Base-by-base conservation (phyloP, 768 basidiomycete genomes). In the Xerocomus potaroensis region DNA sequence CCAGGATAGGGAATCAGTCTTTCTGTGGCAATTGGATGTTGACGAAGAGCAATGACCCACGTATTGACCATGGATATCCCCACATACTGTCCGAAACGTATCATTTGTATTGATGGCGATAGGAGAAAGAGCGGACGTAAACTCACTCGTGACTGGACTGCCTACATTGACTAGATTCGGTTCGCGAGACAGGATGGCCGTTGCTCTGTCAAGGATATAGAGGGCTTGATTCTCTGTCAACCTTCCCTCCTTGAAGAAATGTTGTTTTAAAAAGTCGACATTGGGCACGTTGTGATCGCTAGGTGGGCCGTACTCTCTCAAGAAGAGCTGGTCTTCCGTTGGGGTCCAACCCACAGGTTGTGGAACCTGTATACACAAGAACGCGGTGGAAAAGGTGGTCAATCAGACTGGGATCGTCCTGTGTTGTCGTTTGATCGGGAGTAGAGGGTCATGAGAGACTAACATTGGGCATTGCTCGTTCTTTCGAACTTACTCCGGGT, bases 21-120 rank as follows among this genome's bases (percentile, higher is more conserved):
- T 40, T 21, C 24, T 12, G 40, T 21, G 24, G 47, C 64, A 56
- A 68, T 61, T 54, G 90, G 89, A 68, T 85, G 91, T 11, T 88
- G 87, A 58, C 91, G 90, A 32, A 93, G 87, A 69, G 91, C 83
- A 18, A 54, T 33, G 65, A 63, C 72, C 64, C 58, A 94, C 93
- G 67, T 91, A 97, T 86, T 97, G 94, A 9, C 94, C 94, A 59
- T 97, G 94, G 37, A 97, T 92, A 72, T 97, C 94, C 18, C 94
- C 94, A 61, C 93, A 95, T 55, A 97, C 93, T 94, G 57, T 3
- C n/a, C n/a, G 47, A 55, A 23, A 27, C 16, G 23, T 48, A 37
- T 50, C 32, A 54, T 26, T 48, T 31, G 40, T 14, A 42, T 15
- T 34, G 41, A 44, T 45, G 42, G 43, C 31, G 35, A 26, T 16